Conservation (phyloP, 1,284 basidiomycete species). For the Moniliophthora roreri region DNA sequence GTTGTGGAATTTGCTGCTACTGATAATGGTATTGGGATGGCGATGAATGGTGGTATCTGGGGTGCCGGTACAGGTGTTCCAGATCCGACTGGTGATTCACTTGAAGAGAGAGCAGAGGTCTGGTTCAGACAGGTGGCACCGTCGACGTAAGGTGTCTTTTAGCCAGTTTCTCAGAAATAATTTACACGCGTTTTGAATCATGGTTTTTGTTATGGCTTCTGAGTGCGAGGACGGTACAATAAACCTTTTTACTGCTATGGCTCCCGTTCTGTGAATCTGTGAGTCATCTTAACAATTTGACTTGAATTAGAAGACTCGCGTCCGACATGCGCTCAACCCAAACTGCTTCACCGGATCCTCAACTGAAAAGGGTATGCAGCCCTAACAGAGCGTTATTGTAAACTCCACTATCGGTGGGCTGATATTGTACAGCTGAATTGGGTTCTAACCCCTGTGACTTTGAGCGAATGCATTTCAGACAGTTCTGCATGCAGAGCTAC, state of each 20-base stretch:
- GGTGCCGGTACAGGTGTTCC: not conserved
- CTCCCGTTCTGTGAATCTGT: too few species aligned
- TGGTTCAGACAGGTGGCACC: slow-evolving; percentile 4
- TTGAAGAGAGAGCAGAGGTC: slow-evolving; percentile 8
- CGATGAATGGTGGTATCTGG: slow-evolving; percentile 10
- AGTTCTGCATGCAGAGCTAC: slow-evolving; percentile 62
- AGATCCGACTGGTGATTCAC: not conserved
- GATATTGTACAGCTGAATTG: slow-evolving; percentile 64
- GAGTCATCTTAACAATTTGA: too few species aligned
- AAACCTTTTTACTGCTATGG: too few species aligned
- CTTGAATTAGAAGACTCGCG: too few species aligned
- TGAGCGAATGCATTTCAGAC: slow-evolving; percentile 19
- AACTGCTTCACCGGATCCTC: too few species aligned
- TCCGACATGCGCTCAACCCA: too few species aligned
- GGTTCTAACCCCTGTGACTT: slow-evolving; percentile 29
- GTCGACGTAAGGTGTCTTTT: not conserved
- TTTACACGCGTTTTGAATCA: not conserved
- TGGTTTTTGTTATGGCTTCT: too few species aligned
- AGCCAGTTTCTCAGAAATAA: not conserved
- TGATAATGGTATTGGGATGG: not conserved
- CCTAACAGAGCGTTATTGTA: too few species aligned
- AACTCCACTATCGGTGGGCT: slow-evolving; percentile 59
- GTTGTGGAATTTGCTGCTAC: slow-evolving; percentile 14
- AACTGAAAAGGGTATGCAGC: too few species aligned
- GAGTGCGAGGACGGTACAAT: too few species aligned